Base-by-base conservation (phyloP, 768 basidiomycete species). In the Mycena filopes region DNA sequence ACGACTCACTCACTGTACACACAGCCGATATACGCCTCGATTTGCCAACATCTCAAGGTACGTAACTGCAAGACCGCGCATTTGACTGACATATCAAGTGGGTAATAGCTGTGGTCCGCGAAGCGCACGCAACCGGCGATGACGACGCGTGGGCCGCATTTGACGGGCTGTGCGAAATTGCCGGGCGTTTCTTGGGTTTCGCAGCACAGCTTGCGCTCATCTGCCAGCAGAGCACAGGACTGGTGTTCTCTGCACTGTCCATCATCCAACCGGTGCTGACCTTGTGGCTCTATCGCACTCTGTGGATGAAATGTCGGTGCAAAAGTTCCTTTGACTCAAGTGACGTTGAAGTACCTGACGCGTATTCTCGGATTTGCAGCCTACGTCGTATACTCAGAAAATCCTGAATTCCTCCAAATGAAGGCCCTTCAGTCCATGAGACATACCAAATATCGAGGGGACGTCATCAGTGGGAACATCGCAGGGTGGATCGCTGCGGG, bases 401-500 rank as follows among this genome's bases (percentile, higher is more conserved):
- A 67, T 25, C 25, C 10, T 2, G 10, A 60, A 8, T 67, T 43
- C 23, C 53, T 46, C 9, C 10, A 55, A 20, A 23, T 58, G n/a
- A 20, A 26, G 8, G 21, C 54, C 4, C 55, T 67, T 11, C 23
- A 62, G 4, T 50, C 31, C 13, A 67, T 67, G 65, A 16, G 48
- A 2, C 33, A 18, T 0, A 3, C 38, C 15, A 10, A 13, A 2
- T 61, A 47, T 20, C 59, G 65, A 1, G 55, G 48, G 4, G 65
- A 67, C 23, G 33, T 67, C 2, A 55, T 67, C 23, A 23, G 48
- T 1, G 60, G 60, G 15, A 47, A 59, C 15, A 56, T 67, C 26
- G 60, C 49, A 4, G 65, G 59, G 1, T 67, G 65, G 65, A 67
- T 67, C 16, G 51, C 54, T 26, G 15, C 47, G 1, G 54, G 65